phyloP scores from a whole-genome alignment of 108 stramenopile species.

The Schizochytrium sp. region DNA sequence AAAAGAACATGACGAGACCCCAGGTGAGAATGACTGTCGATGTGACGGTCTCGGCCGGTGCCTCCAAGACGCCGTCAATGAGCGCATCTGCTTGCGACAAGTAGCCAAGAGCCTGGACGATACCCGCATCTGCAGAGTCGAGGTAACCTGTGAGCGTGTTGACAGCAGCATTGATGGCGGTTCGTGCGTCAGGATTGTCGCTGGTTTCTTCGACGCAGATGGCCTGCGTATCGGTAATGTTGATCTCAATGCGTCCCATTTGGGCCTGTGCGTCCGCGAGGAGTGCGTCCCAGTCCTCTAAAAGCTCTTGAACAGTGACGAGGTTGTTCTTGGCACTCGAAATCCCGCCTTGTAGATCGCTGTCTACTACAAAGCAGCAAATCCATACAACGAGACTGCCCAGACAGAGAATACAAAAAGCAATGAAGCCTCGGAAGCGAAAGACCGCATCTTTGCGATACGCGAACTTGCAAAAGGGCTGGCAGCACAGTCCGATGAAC shows the following conservation, averaged over 20 bases:
- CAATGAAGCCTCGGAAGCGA: neutral
- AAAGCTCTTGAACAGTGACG: neutral
- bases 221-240: neutral
- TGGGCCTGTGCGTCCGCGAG: neutral
- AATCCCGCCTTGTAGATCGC: neutral
- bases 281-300: neutral
- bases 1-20: neutral
- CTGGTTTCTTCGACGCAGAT: neutral
- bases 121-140: neutral
- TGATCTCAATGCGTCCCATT: neutral
- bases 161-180: neutral
- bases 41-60: neutral
- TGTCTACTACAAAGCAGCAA: neutral
- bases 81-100: neutral
- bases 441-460: neutral
- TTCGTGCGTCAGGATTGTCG: neutral
- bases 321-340: neutral
- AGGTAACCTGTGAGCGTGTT: neutral
- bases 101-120: neutral
- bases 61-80: neutral
- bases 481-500: neutral
- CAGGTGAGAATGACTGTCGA: neutral
- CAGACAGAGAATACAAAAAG: neutral
- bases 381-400: neutral
- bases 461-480: neutral